Percentiles rank a stretch among this genome's conserved stretches.
Conservation (phyloP, 1,284 basidiomycete genomes). For the Anthracocystis panici-leucophaei region DNA sequence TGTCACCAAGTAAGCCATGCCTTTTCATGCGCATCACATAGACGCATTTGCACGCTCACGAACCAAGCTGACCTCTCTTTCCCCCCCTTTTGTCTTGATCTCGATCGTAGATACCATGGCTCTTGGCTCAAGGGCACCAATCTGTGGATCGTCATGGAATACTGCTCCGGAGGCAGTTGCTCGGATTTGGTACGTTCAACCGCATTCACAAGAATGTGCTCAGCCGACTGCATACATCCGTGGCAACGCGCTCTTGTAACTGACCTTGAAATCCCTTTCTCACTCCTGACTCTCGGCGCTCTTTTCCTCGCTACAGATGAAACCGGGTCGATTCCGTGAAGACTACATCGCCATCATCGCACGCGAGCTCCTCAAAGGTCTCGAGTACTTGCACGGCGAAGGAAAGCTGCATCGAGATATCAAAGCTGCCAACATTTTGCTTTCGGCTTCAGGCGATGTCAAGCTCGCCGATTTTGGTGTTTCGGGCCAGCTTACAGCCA, state of each 20-base stretch:
- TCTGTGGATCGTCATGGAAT: slow-evolving; percentile 99
- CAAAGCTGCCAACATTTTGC: slow-evolving; percentile 95
- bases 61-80: not conserved
- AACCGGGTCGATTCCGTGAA: slow-evolving; percentile 94
- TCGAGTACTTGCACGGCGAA: slow-evolving; percentile 95
- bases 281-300: not conserved
- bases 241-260: not conserved
- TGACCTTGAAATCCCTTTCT: slow-evolving; percentile 22
- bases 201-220: not conserved
- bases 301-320: slow-evolving; percentile 78
- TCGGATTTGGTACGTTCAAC: slow-evolving; percentile 71
- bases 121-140: slow-evolving; percentile 91
- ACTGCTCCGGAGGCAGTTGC: slow-evolving; percentile 74
- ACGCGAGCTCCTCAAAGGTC: slow-evolving; percentile 87
- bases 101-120: slow-evolving; percentile 83
- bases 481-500: slow-evolving; percentile 92
- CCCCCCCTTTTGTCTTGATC: slow-evolving; percentile 9
- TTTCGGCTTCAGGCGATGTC: slow-evolving; percentile 94
- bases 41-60: not conserved
- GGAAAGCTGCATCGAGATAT: slow-evolving; percentile 98
- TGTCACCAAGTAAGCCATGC: slow-evolving; percentile 80
- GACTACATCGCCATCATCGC: slow-evolving; percentile 98
- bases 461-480: slow-evolving; percentile 99
- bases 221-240: slow-evolving; percentile 6
- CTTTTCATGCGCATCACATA: not conserved